Evolutionary conservation across 208 protist genomes (phyloP).

Genomic region (Porcisia hertigi): DNA sequence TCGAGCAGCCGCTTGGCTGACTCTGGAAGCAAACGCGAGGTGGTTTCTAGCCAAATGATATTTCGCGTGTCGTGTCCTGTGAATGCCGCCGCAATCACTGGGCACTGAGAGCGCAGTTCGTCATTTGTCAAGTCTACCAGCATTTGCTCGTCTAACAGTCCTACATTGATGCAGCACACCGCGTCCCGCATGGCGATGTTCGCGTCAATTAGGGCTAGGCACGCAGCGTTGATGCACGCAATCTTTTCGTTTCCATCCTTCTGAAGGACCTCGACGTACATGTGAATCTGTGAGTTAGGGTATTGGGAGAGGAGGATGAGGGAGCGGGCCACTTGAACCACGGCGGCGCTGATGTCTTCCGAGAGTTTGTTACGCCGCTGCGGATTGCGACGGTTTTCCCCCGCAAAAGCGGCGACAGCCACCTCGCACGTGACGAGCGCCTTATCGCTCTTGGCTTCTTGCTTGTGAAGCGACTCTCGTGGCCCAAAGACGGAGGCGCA

Average conservation of each 20-base stretch:
- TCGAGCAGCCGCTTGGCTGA: constrained; percentile 52
- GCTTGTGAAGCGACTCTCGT: constrained; percentile 51
- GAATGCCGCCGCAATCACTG: constrained; percentile 62
- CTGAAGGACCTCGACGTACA: constrained; percentile 79
- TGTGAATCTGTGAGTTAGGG: constrained; percentile 87
- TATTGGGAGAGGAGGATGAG: constrained; percentile 82
- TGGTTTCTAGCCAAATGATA: constrained; percentile 84
- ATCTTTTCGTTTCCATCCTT: constrained; percentile 84
- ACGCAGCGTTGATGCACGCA: constrained; percentile 87
- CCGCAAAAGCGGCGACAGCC: constrained; percentile 77
- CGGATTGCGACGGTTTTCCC: constrained; percentile 60
- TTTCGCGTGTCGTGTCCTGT: constrained; percentile 61
- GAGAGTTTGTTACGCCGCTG: constrained; percentile 60
- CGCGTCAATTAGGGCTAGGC: constrained; percentile 83
- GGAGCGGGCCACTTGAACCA: constrained; percentile 76
- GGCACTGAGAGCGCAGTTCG: constrained; percentile 78
- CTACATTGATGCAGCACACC: constrained; percentile 68
- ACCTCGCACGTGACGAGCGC: constrained; percentile 81
- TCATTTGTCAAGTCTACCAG: constrained; percentile 79
- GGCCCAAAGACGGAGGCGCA: constrained; percentile 80
- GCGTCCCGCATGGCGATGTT: constrained; percentile 83
- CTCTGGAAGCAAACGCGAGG: constrained; percentile 60
- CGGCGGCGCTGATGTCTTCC: constrained; percentile 74
- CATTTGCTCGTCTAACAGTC: constrained; percentile 64
- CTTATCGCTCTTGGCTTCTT: constrained; percentile 67